phyloP scores from a whole-genome alignment of 208 protist species.

The Wallacemonas collosoma region DNA sequence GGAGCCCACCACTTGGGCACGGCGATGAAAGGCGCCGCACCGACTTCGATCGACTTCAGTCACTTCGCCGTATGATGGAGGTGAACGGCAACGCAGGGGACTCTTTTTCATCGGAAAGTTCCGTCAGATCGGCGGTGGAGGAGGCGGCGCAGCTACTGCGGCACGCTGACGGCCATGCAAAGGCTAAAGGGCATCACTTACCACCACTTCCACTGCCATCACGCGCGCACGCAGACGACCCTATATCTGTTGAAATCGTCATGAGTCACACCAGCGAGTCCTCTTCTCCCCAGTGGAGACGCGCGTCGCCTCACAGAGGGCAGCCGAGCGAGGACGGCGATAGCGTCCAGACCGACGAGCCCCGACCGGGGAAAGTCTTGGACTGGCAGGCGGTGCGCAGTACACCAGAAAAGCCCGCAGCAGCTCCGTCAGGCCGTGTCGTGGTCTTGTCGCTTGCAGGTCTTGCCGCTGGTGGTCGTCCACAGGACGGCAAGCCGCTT shows the following conservation, averaged over 20 bases:
- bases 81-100: slow-evolving; percentile 5
- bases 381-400: not conserved
- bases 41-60: slow-evolving; percentile 13
- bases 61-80: slow-evolving; percentile 9
- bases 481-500: not conserved
- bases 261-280: slow-evolving; percentile 13
- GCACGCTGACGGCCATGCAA: not conserved
- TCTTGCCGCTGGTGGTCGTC: not conserved
- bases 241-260: not conserved
- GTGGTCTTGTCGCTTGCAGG: slow-evolving; percentile 27
- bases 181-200: slow-evolving; percentile 6
- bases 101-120: slow-evolving; percentile 9
- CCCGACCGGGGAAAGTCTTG: not conserved
- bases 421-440: slow-evolving; percentile 17
- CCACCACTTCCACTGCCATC: slow-evolving; percentile 3
- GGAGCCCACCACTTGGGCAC: not conserved
- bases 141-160: too few species aligned
- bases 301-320: not conserved
- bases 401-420: not conserved
- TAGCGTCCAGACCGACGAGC: not conserved
- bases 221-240: not conserved
- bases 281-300: not conserved
- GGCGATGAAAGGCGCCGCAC: not conserved
- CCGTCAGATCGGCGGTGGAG: not conserved
- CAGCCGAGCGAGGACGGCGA: not conserved